These are phyloP conservation scores for Physcomitrellopsis africana DNA, from an alignment of 225 moss, liverwort and hornwort species.

Conservation along the genomic window DNA sequence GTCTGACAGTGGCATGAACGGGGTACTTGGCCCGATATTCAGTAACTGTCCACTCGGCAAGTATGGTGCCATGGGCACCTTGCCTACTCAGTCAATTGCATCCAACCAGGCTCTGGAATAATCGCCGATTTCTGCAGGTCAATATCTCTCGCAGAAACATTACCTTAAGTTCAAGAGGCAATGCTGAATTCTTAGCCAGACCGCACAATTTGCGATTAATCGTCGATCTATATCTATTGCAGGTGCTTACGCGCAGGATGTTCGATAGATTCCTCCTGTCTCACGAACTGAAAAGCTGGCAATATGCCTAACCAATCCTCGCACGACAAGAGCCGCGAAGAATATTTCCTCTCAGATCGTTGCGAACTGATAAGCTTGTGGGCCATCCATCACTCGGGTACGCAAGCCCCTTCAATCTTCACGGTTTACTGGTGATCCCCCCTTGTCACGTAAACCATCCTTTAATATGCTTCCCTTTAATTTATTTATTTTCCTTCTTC, in stretches of 20 bases:
- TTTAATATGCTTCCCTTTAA: too few relatives aligned
- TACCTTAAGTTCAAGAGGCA: too few relatives aligned
- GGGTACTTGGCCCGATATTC: constrained; percentile 32
- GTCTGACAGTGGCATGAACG: constrained; percentile 49
- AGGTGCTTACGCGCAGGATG: constrained; percentile 20
- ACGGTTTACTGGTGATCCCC: too few relatives aligned
- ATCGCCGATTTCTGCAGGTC: too few relatives aligned
- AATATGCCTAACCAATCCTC: constrained; percentile 33
- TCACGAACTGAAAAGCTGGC: constrained; percentile 36
- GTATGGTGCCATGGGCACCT: constrained; percentile 31
- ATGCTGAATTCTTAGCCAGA: too few relatives aligned
- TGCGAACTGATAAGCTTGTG: constrained; percentile 12
- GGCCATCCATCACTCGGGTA: constrained; percentile 10
- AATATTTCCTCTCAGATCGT: constrained; percentile 39
- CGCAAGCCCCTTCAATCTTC: background rate
- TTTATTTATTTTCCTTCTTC: too few relatives aligned
- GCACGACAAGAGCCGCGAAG: constrained; percentile 18
- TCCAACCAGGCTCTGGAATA: too few relatives aligned
- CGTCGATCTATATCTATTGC: too few relatives aligned
- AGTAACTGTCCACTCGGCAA: constrained; percentile 52
- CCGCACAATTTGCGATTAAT: too few relatives aligned
- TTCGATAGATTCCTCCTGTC: constrained; percentile 18
- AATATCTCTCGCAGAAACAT: too few relatives aligned
- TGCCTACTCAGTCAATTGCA: too few relatives aligned
- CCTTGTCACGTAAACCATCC: too few relatives aligned